phyloP scores from a whole-genome alignment of 345 rosid species.

The Camelina sativa region DNA sequence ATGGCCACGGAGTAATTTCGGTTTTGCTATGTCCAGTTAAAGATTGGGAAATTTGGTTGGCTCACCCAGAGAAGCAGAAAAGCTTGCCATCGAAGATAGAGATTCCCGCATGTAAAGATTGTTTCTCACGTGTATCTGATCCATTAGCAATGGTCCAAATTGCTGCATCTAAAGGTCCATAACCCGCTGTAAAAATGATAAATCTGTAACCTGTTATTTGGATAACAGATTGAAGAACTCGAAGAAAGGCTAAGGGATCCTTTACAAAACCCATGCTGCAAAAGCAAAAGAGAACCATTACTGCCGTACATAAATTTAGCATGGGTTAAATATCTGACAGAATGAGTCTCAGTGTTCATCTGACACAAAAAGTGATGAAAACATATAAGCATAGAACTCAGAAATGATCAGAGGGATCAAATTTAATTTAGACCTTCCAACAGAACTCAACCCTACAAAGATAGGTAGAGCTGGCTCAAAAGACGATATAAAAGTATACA shows the following conservation, averaged over 20 bases:
- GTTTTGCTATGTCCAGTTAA: neutral
- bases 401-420: conserved; percentile 35
- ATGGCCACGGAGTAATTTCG: neutral
- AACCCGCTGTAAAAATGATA: conserved; percentile 61
- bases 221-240: conserved; percentile 55
- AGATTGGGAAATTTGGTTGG: neutral
- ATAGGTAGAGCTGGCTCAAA: conserved; percentile 54
- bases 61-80: conserved; percentile 70
- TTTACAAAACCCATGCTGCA: conserved; percentile 69
- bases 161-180: conserved; percentile 62
- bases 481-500: conserved; percentile 57
- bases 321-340: conserved; percentile 11
- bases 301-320: neutral
- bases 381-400: neutral
- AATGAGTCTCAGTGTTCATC: neutral
- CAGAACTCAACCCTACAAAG: conserved; percentile 76
- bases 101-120: conserved; percentile 45
- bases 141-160: conserved; percentile 44
- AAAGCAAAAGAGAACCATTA: conserved; percentile 25
- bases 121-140: conserved; percentile 27
- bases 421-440: conserved; percentile 69
- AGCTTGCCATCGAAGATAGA: conserved; percentile 55
- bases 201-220: conserved; percentile 55
- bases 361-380: neutral
- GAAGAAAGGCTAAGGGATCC: conserved; percentile 62